Evolutionary conservation across 495 filamentous ascomycete species (phyloP), one percentile per base, ranked within the genome.

Genomic region (Polyplosphaeria fusca): DNA sequence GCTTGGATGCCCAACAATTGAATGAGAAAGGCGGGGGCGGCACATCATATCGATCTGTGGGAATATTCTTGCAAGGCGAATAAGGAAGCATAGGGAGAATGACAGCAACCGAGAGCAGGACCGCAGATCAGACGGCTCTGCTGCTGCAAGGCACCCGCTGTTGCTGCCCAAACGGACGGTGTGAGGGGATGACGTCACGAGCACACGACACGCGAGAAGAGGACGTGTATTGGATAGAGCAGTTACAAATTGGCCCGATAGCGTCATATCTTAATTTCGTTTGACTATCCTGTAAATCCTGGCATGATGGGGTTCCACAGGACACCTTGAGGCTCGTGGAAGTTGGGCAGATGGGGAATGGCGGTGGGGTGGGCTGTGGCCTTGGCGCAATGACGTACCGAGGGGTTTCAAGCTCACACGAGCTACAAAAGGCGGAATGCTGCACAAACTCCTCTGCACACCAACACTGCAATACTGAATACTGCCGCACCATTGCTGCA

Each of bases 141-240:
- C 23, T 7, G 30, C 45, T 62, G 52, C 58, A 62, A 62, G 58
- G 58, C 30, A 24, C 30, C 26, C 26, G 45, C 40, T 38, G 18
- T 28, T 50, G 16, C 35, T 3, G 30, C 13, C 22, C 1, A 22
- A 11, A 16, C 24, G 37, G 50, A 19, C 41, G 22, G 7, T 20
- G 32, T 9, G 23, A n/a, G 44, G 3, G 4, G 27, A n/a, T 45
- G 23, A 41, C 20, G 53, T 48, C 40, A 42, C 18, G 37, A 14
- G 20, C 23, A 44, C 22, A n/a, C 54, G 27, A 43, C 44, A 40
- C 24, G 25, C 24, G n/a, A n/a, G 30, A 35, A 35, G 7, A 22
- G 24, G 38, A 35, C 18, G 28, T 37, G 26, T 45, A 44, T 42
- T 44, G 40, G 24, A 54, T 45, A 32, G 26, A 14, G 30, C 30